Evolutionary conservation across 139 green algal species (phyloP).

Genomic region (Chlamydomonas sp.): DNA sequence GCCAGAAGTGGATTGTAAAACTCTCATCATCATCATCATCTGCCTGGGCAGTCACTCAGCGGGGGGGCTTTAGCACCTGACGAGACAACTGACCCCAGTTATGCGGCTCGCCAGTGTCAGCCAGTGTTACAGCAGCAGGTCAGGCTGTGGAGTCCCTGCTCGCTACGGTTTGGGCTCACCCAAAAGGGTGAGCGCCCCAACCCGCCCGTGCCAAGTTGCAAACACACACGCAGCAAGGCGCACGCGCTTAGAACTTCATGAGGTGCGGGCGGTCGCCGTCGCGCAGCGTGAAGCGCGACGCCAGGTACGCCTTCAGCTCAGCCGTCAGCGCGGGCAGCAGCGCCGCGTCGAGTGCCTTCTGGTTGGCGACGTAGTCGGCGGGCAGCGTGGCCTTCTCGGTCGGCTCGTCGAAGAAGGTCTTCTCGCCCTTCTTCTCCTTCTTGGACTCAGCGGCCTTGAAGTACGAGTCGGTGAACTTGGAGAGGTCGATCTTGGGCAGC

Average conservation of each 20-base stretch:
- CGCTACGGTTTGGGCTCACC: too few species aligned
- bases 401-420: slow-evolving; percentile 67
- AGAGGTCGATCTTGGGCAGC: slow-evolving; percentile 65
- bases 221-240: too few species aligned
- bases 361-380: slow-evolving; percentile 77
- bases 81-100: too few species aligned
- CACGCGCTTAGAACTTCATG: slow-evolving; percentile 75
- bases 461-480: slow-evolving; percentile 84
- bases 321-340: slow-evolving; percentile 50
- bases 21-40: too few species aligned
- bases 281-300: slow-evolving; percentile 76
- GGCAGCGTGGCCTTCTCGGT: slow-evolving; percentile 60
- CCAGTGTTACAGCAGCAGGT: too few species aligned
- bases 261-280: slow-evolving; percentile 89
- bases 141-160: too few species aligned
- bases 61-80: too few species aligned
- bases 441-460: slow-evolving; percentile 85
- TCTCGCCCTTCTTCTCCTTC: slow-evolving; percentile 73
- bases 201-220: too few species aligned
- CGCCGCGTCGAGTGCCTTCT: slow-evolving; percentile 84
- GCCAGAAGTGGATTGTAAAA: too few species aligned
- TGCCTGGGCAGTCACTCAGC: too few species aligned
- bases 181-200: too few species aligned
- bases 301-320: slow-evolving; percentile 68
- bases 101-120: too few species aligned